Evolutionary conservation across 2,329 filamentous ascomycete genomes (phyloP), one percentile per base, ranked within the genome.

Genomic region (Coleophoma crateriformis): DNA sequence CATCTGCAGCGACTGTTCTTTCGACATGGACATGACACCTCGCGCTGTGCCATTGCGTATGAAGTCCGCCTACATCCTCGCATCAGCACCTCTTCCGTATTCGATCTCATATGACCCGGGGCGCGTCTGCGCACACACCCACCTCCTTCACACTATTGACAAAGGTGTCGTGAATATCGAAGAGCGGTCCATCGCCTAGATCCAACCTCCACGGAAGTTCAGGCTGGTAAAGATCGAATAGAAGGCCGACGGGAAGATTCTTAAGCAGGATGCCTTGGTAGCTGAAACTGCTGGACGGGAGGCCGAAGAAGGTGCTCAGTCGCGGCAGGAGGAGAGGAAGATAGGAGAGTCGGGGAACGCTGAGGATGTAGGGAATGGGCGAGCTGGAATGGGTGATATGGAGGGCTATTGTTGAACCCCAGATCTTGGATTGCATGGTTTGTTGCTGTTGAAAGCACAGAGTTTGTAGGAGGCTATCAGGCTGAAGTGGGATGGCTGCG

Each of bases 121-220:
- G 7, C 15, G 34, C 35, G 6, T 7, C 15, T 38, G 33, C 11
- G 34, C 15, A 54, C 15, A 54, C 15, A 17, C 51, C 7, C 47
- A 71, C 70, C 62, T 87, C 84, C 64, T 88, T 88, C 54, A 87
- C 83, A 47, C 76, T 81, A 56, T 87, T 86, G 48, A 85, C 82
- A 61, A 81, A 88, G 0, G 81, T 74, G 63, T 87, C 84, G 52
- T 82, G 78, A 35, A 67, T 66, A 48, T 66, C 63, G 34, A 58
- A 66, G 14, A 84, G 72, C 17, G 85, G 75, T 12, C 81, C 77
- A 44, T 82, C 75, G 8, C 72, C 68, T 3, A 88, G 67, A 3
- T 73, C 78, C 50, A 89, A 65, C 47, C 72, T 73, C 84, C 85
- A 88, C 37, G 84, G 82, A 13, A 84, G 61, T 11, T 67, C 49